Percentiles rank a stretch among this genome's conserved stretches.
These are phyloP conservation scores for Actinidia arguta DNA, from an alignment of 179 eudicot species.

Conservation along the genomic window DNA sequence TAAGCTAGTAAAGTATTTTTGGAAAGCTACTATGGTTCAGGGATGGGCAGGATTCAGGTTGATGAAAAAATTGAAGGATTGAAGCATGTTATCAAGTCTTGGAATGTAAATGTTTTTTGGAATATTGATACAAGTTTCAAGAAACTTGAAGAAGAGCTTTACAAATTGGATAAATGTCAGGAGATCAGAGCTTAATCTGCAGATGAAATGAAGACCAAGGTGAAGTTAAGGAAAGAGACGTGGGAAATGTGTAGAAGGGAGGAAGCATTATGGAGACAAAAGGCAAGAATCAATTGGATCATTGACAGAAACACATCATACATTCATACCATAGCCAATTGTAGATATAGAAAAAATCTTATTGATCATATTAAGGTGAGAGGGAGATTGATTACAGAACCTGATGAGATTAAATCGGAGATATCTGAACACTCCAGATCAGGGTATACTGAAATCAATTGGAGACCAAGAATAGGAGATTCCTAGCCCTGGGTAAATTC, in stretches of 20 bases:
- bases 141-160: too few relatives aligned
- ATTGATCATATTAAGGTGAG: not conserved
- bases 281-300: not conserved
- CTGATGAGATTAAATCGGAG: not conserved
- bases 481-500: not conserved
- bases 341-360: not conserved
- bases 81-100: too few relatives aligned
- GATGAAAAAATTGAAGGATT: too few relatives aligned
- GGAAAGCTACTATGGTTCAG: too few relatives aligned
- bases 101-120: too few relatives aligned
- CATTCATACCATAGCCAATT: not conserved
- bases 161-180: too few relatives aligned
- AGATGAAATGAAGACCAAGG: too few relatives aligned
- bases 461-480: not conserved
- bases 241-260: not conserved
- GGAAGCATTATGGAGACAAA: not conserved
- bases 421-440: not conserved
- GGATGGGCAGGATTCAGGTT: too few relatives aligned
- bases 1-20: too few relatives aligned
- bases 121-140: too few relatives aligned
- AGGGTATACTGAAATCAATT: not conserved
- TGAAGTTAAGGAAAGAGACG: too few relatives aligned
- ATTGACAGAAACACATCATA: not conserved
- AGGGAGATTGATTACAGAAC: not conserved
- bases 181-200: too few relatives aligned